phyloP scores from a whole-genome alignment of 371 early-diverging fungal species.

The Mucor mucedo region DNA sequence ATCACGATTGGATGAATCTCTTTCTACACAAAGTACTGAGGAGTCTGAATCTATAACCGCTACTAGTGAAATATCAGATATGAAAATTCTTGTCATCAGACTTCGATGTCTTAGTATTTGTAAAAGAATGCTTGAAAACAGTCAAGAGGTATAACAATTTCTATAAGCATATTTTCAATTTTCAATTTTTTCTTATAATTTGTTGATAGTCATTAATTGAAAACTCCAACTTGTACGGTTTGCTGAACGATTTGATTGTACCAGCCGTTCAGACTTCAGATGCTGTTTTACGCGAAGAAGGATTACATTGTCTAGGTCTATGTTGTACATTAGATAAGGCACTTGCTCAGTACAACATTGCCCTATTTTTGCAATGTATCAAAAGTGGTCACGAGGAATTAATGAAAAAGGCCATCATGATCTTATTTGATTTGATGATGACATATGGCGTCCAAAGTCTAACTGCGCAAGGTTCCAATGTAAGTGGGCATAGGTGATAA shows the following conservation, averaged over 20 bases:
- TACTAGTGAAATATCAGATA: not conserved
- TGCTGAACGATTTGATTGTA: slow-evolving; percentile 79
- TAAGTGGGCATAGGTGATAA: not conserved
- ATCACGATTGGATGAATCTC: slow-evolving; percentile 17
- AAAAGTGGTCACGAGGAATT: slow-evolving; percentile 50
- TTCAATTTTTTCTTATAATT: not conserved
- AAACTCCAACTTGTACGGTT: slow-evolving; percentile 78
- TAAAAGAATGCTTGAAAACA: slow-evolving; percentile 74
- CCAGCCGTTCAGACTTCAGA: slow-evolving; percentile 80
- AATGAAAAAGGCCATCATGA: slow-evolving; percentile 55
- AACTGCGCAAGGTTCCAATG: not conserved
- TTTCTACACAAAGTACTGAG: not conserved
- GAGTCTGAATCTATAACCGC: not conserved
- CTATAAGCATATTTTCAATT: not conserved
- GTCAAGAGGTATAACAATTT: slow-evolving; percentile 55
- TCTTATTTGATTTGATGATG: slow-evolving; percentile 66
- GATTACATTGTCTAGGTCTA: slow-evolving; percentile 82
- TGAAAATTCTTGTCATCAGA: slow-evolving; percentile 9
- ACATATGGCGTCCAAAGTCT: slow-evolving; percentile 45
- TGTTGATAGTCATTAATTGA: slow-evolving; percentile 56
- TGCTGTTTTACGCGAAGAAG: slow-evolving; percentile 71
- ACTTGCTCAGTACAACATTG: slow-evolving; percentile 54
- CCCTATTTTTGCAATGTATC: slow-evolving; percentile 50
- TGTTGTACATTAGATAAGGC: slow-evolving; percentile 72
- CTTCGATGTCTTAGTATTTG: slow-evolving; percentile 74